Conservation (phyloP, 2,329 filamentous ascomycete genomes). For the Alternaria conjuncta region DNA sequence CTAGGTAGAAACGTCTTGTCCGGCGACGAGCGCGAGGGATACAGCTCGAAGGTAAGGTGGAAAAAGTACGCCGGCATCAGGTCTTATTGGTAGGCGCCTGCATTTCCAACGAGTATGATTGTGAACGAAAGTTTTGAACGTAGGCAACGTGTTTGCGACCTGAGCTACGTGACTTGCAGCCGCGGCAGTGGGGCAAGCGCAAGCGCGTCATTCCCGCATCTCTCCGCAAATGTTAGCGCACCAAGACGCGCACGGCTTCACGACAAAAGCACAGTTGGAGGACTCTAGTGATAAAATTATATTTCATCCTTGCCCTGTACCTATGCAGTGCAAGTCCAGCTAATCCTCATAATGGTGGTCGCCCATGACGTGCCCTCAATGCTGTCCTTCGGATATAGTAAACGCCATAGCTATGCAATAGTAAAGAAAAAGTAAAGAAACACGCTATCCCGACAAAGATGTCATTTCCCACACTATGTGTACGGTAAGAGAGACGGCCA, state of each 20-base stretch:
- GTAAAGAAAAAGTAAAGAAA: conserved; percentile 11
- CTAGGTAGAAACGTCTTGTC: conserved; percentile 50
- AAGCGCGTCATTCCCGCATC: conserved; percentile 10
- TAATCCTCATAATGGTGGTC: background rate
- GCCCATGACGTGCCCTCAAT: conserved; percentile 10
- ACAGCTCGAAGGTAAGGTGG: conserved; percentile 66
- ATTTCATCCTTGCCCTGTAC: background rate
- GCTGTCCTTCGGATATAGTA: conserved; percentile 4
- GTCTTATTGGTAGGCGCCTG: background rate
- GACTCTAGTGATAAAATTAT: background rate
- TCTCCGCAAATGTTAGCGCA: background rate
- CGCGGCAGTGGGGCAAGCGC: conserved; percentile 9
- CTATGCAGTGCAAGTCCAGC: background rate
- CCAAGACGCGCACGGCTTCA: background rate
- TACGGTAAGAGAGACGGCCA: conserved; percentile 1
- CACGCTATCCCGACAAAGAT: conserved; percentile 15
- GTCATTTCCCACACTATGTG: conserved; percentile 16
- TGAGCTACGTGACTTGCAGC: conserved; percentile 3
- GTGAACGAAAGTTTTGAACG: background rate
- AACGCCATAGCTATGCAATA: conserved; percentile 39
- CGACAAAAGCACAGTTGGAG: background rate
- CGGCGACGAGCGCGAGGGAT: conserved; percentile 50
- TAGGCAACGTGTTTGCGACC: conserved; percentile 8
- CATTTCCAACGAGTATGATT: conserved; percentile 20
- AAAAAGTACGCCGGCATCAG: conserved; percentile 69